Evolutionary conservation across 208 protist species (phyloP).

Genomic region (Leishmania major): DNA sequence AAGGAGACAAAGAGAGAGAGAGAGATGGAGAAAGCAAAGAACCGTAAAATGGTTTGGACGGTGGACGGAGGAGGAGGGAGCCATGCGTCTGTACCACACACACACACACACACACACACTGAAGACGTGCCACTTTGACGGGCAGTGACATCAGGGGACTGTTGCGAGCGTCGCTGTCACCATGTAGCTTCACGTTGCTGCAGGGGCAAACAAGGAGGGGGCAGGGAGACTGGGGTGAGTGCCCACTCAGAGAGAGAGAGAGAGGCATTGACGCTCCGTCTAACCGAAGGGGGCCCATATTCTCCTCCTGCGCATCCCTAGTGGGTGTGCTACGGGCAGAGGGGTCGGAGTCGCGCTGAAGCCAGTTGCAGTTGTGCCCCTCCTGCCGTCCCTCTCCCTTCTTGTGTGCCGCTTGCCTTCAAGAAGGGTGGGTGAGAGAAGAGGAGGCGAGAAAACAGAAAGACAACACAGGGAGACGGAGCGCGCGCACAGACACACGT

Average conservation of each 20-base stretch:
- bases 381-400: background rate
- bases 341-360: background rate
- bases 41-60: background rate
- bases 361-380: background rate
- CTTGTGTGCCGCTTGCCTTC: background rate
- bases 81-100: background rate
- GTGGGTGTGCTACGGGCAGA: background rate
- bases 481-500: background rate
- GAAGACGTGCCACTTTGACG: background rate
- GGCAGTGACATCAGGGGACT: background rate
- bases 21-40: background rate
- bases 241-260: no score
- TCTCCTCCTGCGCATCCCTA: background rate
- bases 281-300: background rate
- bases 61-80: background rate
- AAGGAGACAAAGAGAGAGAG: background rate
- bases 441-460: slow-evolving; percentile 2
- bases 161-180: background rate
- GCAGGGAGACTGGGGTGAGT: background rate
- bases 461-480: background rate
- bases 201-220: background rate
- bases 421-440: slow-evolving; percentile 16
- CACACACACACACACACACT: background rate
- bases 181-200: background rate
- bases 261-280: background rate